Evolutionary conservation across 2,329 filamentous ascomycete species (phyloP).

Genomic region (Cordyceps militaris): DNA sequence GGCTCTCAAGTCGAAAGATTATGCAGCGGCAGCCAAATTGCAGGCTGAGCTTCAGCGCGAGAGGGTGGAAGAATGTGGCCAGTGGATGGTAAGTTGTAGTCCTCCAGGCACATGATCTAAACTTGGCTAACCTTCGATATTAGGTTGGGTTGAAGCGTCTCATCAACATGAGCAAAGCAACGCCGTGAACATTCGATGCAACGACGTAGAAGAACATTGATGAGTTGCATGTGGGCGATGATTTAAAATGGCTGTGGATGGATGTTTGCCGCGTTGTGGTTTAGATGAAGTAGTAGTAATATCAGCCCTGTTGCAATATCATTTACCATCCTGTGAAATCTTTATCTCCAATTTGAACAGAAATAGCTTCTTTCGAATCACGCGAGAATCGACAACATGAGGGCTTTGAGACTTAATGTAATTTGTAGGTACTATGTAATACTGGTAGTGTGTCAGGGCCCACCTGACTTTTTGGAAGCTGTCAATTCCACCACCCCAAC

Average conservation of each 20-base stretch:
- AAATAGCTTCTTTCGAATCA: too few relatives aligned
- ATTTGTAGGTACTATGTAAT: too few relatives aligned
- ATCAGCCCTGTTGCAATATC: neutral
- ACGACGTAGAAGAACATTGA: conserved; percentile 4
- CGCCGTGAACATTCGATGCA: conserved; percentile 39
- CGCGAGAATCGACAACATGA: too few relatives aligned
- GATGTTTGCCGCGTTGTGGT: neutral
- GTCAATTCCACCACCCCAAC: neutral
- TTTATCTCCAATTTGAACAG: neutral
- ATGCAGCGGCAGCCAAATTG: conserved; percentile 57
- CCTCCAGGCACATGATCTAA: neutral
- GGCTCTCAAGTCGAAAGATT: conserved; percentile 62
- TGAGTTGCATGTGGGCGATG: conserved; percentile 20
- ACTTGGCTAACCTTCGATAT: conserved; percentile 31
- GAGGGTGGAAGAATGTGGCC: conserved; percentile 72
- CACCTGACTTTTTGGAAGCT: neutral
- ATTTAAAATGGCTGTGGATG: conserved; percentile 21
- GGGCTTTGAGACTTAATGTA: neutral
- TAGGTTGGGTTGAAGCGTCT: conserved; percentile 71
- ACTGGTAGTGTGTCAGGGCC: neutral
- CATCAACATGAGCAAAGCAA: conserved; percentile 73
- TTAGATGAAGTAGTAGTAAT: conserved; percentile 20
- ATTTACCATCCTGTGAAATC: neutral
- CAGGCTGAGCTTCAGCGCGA: conserved; percentile 71
- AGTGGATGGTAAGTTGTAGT: conserved; percentile 68